Conservation (phyloP, 2,329 filamentous ascomycete genomes). For the Nemania sp. region DNA sequence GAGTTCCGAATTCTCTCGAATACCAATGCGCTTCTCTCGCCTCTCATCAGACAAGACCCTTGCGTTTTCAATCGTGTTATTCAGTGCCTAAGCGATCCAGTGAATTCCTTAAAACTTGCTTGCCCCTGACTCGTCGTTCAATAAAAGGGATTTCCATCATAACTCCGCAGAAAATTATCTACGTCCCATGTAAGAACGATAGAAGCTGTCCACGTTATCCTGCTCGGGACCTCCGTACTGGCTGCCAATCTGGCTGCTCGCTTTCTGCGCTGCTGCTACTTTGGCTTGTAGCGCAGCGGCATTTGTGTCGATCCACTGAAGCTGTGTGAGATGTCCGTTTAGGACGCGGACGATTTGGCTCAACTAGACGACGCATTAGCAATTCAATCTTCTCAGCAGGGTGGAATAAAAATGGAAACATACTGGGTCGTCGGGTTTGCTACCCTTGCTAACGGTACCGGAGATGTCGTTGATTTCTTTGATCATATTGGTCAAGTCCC, state of each 20-base stretch:
- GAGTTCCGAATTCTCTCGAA: constrained; percentile 27
- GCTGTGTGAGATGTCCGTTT: constrained; percentile 86
- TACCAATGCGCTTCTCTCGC: constrained; percentile 25
- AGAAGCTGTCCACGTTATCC: constrained; percentile 85
- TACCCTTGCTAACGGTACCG: constrained; percentile 84
- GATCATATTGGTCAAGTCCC: constrained; percentile 93
- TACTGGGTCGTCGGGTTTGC: constrained; percentile 85
- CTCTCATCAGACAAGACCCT: constrained; percentile 22
- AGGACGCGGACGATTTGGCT: constrained; percentile 95
- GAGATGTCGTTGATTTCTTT: constrained; percentile 96
- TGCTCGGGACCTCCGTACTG: constrained; percentile 64
- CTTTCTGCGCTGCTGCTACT: constrained; percentile 80
- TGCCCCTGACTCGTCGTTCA: constrained; percentile 12
- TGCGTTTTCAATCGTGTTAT: constrained; percentile 16
- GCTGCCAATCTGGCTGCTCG: constrained; percentile 64
- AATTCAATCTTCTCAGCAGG: constrained; percentile 23
- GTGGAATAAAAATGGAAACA: constrained; percentile 9
- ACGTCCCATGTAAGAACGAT: constrained; percentile 81
- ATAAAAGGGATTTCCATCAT: neutral
- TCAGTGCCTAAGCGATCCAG: constrained; percentile 1
- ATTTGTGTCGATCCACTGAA: constrained; percentile 91
- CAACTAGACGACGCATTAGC: constrained; percentile 57
- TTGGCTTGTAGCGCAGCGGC: constrained; percentile 80
- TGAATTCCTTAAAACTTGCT: constrained; percentile 1
- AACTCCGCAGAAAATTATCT: constrained; percentile 26